Evolutionary conservation across 225 moss, liverwort and hornwort species (phyloP).

Genomic region (Climacium dendroides): DNA sequence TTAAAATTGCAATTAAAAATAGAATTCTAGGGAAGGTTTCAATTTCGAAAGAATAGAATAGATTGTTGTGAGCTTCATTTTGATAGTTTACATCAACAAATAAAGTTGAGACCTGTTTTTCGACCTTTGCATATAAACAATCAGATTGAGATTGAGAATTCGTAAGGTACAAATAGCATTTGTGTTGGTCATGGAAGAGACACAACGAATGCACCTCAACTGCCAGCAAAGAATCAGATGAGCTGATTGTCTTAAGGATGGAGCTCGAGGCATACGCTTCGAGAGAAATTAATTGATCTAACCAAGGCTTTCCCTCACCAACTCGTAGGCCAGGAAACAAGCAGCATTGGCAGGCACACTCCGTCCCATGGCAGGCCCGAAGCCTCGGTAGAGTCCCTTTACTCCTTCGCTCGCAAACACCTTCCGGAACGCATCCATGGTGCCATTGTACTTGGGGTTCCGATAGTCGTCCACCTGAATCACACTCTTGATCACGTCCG

Average conservation of each 20-base stretch:
- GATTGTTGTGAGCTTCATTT: neutral
- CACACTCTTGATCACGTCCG: slow-evolving; percentile 86
- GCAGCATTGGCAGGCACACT: slow-evolving; percentile 96
- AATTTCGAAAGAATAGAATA: neutral
- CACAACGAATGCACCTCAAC: neutral
- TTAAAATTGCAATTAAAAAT: neutral
- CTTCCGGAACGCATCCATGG: slow-evolving; percentile 71
- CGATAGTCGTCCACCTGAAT: slow-evolving; percentile 86
- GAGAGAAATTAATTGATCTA: neutral
- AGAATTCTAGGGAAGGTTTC: neutral
- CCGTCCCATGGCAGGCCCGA: slow-evolving; percentile 88
- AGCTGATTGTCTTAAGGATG: neutral
- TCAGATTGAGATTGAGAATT: neutral
- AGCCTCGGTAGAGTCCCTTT: slow-evolving; percentile 87
- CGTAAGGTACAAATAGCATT: neutral
- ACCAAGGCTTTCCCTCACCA: slow-evolving; percentile 59
- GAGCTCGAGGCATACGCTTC: neutral
- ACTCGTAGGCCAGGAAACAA: slow-evolving; percentile 83
- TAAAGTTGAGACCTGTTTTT: too few relatives aligned
- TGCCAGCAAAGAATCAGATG: neutral
- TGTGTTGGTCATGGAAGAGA: neutral
- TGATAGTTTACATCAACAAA: too few relatives aligned
- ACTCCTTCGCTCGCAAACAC: slow-evolving; percentile 76
- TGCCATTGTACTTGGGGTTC: slow-evolving; percentile 82
- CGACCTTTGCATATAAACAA: neutral